Evolutionary conservation across 2,329 filamentous ascomycete species (phyloP).

Genomic region (Calycina herbarum): DNA sequence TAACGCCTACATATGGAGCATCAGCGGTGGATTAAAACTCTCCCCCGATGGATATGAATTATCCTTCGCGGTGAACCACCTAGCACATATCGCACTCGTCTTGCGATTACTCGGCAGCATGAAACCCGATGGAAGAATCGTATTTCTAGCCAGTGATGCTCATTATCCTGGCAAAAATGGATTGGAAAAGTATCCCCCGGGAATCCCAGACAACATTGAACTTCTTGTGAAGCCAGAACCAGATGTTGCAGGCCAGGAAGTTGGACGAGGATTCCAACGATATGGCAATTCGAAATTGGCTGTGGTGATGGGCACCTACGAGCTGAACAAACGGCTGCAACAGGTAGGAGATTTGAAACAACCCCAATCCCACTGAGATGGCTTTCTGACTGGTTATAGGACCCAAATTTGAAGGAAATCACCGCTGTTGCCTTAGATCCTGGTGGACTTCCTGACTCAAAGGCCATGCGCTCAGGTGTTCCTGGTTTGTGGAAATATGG

Average conservation of each 20-base stretch:
- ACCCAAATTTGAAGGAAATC: slow-evolving; percentile 33
- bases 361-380: neutral
- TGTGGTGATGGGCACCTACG: slow-evolving; percentile 43
- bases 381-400: slow-evolving; percentile 15
- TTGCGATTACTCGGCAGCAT: slow-evolving; percentile 39
- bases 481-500: slow-evolving; percentile 33
- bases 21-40: slow-evolving; percentile 36
- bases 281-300: slow-evolving; percentile 46
- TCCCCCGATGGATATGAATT: slow-evolving; percentile 42
- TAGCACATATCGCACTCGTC: slow-evolving; percentile 42
- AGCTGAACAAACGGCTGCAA: slow-evolving; percentile 37
- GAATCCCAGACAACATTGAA: slow-evolving; percentile 41
- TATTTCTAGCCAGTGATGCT: slow-evolving; percentile 30
- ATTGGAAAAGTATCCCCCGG: slow-evolving; percentile 40
- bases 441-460: slow-evolving; percentile 40
- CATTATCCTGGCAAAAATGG: slow-evolving; percentile 44
- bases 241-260: slow-evolving; percentile 36
- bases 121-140: slow-evolving; percentile 31
- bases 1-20: slow-evolving; percentile 44
- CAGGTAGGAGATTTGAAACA: neutral
- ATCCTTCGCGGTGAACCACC: slow-evolving; percentile 43
- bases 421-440: slow-evolving; percentile 36
- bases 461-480: slow-evolving; percentile 26
- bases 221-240: slow-evolving; percentile 39
- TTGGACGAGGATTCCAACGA: slow-evolving; percentile 44